Evolutionary conservation across 345 rosid species (phyloP), one percentile per base, ranked within the genome.

Genomic region (Sisymbrium altissimum): DNA sequence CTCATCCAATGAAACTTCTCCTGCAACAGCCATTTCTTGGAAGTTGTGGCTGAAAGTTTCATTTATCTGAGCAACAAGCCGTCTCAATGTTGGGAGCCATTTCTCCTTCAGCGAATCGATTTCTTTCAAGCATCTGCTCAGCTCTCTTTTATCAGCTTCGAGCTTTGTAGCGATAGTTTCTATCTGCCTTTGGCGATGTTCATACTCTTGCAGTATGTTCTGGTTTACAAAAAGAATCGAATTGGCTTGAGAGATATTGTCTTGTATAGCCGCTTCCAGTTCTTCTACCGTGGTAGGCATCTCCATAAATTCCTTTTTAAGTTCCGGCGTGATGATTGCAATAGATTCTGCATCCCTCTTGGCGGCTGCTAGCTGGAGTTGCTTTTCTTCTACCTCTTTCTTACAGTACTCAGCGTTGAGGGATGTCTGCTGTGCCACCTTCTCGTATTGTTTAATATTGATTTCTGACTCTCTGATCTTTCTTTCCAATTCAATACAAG

Each of bases 1-100:
- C 78, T 94, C 98, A 80, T 94, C 98, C 79, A 94, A 66, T 35
- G 81, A 84, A 68, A 94, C 90, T 83, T 94, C 98, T 75, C 98
- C 96, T 10, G 98, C 98, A 83, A 91, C 86, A 64, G 98, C 96
- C 97, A 94, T 94, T 86, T 91, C 96, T 79, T 80, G 87, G 77
- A 94, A 94, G 79, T 94, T 94, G 49, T 63, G 90, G 78, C 97
- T 86, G 77, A 91, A 94, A 36, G 96, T 91, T 80, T 86, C 89
- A 74, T 94, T 87, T 72, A 94, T 91, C 79, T 84, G 88, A 46
- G 69, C 71, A 64, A 94, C 97, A 71, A 94, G 96, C 78, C 80
- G 84, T 81, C 97, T 91, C 79, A 94, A 74, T 13, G 84, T 89
- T 53, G 96, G 90, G 78, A 94, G 97, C 98, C 98, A 94, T 71